Conservation (phyloP, 2,329 filamentous ascomycete genomes). For the Zasmidium angulare region DNA sequence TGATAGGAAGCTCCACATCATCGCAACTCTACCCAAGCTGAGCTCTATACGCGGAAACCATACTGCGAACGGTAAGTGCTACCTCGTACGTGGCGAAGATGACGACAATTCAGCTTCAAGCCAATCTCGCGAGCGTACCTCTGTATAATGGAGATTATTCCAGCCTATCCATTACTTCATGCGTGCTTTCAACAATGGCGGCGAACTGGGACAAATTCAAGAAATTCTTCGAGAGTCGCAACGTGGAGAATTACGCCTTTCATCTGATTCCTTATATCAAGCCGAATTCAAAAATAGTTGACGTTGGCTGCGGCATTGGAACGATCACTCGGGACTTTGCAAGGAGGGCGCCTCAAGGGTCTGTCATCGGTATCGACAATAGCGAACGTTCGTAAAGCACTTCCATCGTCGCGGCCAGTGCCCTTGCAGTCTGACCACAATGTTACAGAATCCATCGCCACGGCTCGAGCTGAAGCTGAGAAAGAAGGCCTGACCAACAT, state of each 20-base stretch:
- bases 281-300: slow-evolving; percentile 35
- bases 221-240: slow-evolving; percentile 9
- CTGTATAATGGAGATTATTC: too few species aligned
- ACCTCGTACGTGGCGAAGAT: too few species aligned
- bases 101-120: too few species aligned
- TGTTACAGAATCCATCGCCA: not conserved
- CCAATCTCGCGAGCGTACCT: too few species aligned
- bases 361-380: slow-evolving; percentile 38
- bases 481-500: not conserved
- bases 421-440: not conserved
- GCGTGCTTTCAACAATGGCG: not conserved
- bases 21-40: too few species aligned
- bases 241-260: slow-evolving; percentile 12
- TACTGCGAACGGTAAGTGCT: too few species aligned
- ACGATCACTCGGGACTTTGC: slow-evolving; percentile 37
- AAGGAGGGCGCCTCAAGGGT: slow-evolving; percentile 17
- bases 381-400: not conserved
- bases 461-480: not conserved
- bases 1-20: too few species aligned
- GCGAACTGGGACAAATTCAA: not conserved
- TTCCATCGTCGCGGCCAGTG: not conserved
- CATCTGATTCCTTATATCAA: slow-evolving; percentile 20
- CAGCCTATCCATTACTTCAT: too few species aligned
- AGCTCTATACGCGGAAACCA: too few species aligned
- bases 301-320: slow-evolving; percentile 39